Base-by-base conservation (phyloP, 768 basidiomycete species). In the Lentinula edodes region DNA sequence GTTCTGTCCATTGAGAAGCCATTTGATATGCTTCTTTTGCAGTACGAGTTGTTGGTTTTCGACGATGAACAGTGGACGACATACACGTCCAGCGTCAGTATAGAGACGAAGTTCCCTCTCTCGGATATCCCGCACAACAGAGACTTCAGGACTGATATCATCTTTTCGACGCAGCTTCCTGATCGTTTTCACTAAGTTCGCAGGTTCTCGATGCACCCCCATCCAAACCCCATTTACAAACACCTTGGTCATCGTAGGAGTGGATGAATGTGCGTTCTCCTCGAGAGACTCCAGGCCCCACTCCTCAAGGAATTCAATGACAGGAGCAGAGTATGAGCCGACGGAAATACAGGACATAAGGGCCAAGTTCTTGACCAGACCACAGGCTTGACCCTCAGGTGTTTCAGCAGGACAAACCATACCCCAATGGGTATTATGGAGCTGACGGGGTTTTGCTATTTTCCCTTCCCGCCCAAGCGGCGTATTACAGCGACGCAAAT, bases 331-430 rank as follows among this genome's bases (percentile, higher is more conserved):
- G 62, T 91, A 88, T 0, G 95, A 95, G 46, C 97, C 97, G 62
- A 99, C 96, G 50, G 97, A 98, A 62, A 98, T 97, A 74, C 94
- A 96, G 4, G 96, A 79, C 95, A 98, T 96, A 66, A 98, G 86
- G 0, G 97, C 93, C 61, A 99, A 77, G 75, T 99, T 98, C 79
- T 99, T 98, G 75, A 98, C 97, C 48, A 98, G 84, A 75, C 97
- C 97, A 75, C 97, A 99, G 63, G 97, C 97, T 73, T 98, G 97
- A 51, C 97, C 97, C 86, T 99, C 97, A 1, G 97, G 97, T 3
- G 97, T 99, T 74, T 99, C 97, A 42, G 97, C 97, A 46, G 97
- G 97, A 71, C 97, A 99, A 18, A 99, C 97, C 97, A 99, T 98
- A 41, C 97, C 97, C 97, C 97, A 99, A 69, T 99, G 97, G 0